Conservation (phyloP, 2,329 filamentous ascomycete species). For the Lizonia empirigonia region DNA sequence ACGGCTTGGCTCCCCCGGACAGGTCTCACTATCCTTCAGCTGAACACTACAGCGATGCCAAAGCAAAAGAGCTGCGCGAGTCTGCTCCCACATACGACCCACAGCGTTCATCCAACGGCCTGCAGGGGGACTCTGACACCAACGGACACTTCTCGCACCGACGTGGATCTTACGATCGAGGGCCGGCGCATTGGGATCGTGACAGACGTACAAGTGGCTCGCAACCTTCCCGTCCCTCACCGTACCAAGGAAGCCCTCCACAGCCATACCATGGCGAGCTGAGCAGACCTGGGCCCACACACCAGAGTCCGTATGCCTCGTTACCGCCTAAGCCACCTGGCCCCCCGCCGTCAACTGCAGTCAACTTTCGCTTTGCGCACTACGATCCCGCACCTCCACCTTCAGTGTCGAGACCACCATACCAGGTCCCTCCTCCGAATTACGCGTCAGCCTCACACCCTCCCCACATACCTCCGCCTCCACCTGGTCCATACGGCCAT, state of each 20-base stretch:
- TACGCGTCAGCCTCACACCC: constrained; percentile 30
- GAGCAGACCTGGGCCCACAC: constrained; percentile 26
- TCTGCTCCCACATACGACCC: constrained; percentile 31
- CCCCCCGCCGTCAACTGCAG: constrained; percentile 30
- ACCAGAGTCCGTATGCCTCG: constrained; percentile 43
- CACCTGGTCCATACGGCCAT: constrained; percentile 29
- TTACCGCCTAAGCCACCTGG: constrained; percentile 41
- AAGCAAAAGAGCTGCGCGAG: constrained; percentile 27
- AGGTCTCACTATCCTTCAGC: constrained; percentile 22
- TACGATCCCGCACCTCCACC: constrained; percentile 41
- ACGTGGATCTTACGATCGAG: constrained; percentile 35
- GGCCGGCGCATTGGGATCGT: constrained; percentile 32
- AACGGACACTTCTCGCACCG: constrained; percentile 23
- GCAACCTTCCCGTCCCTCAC: constrained; percentile 33
- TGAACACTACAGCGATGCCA: not conserved
- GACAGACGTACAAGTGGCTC: constrained; percentile 38
- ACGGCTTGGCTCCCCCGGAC: constrained; percentile 25
- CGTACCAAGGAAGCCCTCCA: constrained; percentile 33
- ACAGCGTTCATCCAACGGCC: constrained; percentile 29
- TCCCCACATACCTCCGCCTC: constrained; percentile 25
- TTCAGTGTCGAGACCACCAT: constrained; percentile 19
- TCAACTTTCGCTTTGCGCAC: constrained; percentile 45
- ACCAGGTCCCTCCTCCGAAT: constrained; percentile 30
- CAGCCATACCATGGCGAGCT: constrained; percentile 34
- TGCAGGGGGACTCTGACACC: constrained; percentile 30